Conservation (phyloP, 495 filamentous ascomycete species). For the Xylaria bambusicola region DNA sequence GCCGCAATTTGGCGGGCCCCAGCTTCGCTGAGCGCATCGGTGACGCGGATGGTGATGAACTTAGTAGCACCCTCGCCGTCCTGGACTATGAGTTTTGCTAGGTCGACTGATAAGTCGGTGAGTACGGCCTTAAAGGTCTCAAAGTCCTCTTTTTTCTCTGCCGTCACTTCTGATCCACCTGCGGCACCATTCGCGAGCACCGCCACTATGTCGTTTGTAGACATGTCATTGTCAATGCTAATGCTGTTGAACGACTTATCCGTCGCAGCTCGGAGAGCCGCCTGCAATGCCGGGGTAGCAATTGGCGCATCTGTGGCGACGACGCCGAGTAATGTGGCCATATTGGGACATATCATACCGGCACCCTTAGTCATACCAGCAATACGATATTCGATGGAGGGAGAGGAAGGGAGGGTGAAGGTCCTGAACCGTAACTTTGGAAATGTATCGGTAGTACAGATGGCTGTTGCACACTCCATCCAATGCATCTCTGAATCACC, state of each 20-base stretch:
- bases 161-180: conserved; percentile 65
- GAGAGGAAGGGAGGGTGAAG: conserved; percentile 84
- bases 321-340: conserved; percentile 94
- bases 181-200: conserved; percentile 93
- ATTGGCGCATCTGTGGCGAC: conserved; percentile 92
- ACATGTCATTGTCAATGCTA: conserved; percentile 93
- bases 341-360: conserved; percentile 99
- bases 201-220: conserved; percentile 94
- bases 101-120: conserved; percentile 74
- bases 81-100: conserved; percentile 90
- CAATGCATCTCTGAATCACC: conserved; percentile 79
- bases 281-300: conserved; percentile 63
- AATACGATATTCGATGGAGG: conserved; percentile 73
- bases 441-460: conserved; percentile 99
- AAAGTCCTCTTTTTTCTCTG: conserved; percentile 62
- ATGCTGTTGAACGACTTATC: conserved; percentile 95
- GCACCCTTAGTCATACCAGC: conserved; percentile 98
- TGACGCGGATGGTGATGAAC: conserved; percentile 91
- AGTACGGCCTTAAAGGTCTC: conserved; percentile 66
- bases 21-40: conserved; percentile 65
- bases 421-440: conserved; percentile 87
- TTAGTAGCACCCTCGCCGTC: conserved; percentile 99
- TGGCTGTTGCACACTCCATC: conserved; percentile 84
- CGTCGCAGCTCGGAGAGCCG: conserved; percentile 72
- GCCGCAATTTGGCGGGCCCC: conserved; percentile 72